A percentile compares a stretch with the other conserved stretches of the same genome.
phyloP scores from a whole-genome alignment of 1,284 basidiomycete species.

The Boletus mariae region DNA sequence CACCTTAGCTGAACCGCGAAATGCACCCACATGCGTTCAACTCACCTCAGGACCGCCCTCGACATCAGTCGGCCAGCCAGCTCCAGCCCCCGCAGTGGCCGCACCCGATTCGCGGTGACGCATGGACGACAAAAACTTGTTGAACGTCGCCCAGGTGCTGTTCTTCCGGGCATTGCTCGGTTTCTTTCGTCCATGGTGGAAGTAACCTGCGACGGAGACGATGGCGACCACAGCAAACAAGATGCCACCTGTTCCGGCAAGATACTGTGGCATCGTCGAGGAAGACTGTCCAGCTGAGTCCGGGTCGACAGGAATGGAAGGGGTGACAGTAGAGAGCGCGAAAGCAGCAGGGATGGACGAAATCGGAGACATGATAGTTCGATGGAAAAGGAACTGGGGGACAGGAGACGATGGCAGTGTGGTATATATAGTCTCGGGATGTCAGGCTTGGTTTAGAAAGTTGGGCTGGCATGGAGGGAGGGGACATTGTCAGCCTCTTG shows the following conservation, averaged over 20 bases:
- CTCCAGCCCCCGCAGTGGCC: background rate
- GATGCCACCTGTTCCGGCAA: conserved; percentile 17
- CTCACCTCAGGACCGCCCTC: conserved; percentile 17
- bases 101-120: background rate
- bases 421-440: too few relatives aligned
- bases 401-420: too few relatives aligned
- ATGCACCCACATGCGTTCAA: background rate
- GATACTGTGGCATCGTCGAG: conserved; percentile 2
- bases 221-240: conserved; percentile 19
- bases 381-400: too few relatives aligned
- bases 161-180: background rate
- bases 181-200: conserved; percentile 9
- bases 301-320: too few relatives aligned
- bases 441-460: too few relatives aligned
- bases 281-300: conserved; percentile 1
- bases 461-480: too few relatives aligned
- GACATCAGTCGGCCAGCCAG: conserved; percentile 2
- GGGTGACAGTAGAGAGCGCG: too few relatives aligned
- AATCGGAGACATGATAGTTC: too few relatives aligned
- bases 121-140: conserved; percentile 7
- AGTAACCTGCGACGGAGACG: conserved; percentile 16
- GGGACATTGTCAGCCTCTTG: too few relatives aligned
- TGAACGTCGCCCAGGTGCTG: conserved; percentile 12
- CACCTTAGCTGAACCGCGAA: conserved; percentile 1
- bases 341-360: too few relatives aligned